Evolutionary conservation across 1,139 yeast genomes (phyloP).

Genomic region (Yamadazyma siamensis): DNA sequence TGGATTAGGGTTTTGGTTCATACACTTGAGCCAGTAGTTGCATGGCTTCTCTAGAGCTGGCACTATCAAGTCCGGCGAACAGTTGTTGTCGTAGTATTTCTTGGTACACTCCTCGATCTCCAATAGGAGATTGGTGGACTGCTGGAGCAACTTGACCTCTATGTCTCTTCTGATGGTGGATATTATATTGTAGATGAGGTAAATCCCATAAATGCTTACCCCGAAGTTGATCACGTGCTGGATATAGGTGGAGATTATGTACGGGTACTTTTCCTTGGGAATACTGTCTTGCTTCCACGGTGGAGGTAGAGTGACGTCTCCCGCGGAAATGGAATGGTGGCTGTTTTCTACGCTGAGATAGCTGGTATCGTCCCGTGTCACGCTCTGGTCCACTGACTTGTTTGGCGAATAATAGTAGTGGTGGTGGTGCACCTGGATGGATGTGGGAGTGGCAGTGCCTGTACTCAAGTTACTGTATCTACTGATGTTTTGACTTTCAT

Average conservation of each 20-base stretch:
- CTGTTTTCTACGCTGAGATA: conserved; percentile 8
- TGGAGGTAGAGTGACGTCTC: conserved; percentile 30
- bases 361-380: conserved; percentile 6
- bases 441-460: conserved; percentile 7
- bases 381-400: conserved; percentile 4
- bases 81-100: conserved; percentile 51
- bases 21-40: conserved; percentile 59
- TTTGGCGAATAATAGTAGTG: conserved; percentile 16
- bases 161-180: conserved; percentile 53
- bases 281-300: conserved; percentile 44
- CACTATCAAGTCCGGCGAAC: conserved; percentile 53
- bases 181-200: conserved; percentile 40
- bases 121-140: conserved; percentile 31
- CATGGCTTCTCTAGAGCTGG: conserved; percentile 61
- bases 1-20: conserved; percentile 54
- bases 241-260: conserved; percentile 54
- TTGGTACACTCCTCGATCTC: conserved; percentile 49
- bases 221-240: conserved; percentile 49
- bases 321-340: neutral
- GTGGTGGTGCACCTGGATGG: conserved; percentile 16
- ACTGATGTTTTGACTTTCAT: conserved; percentile 2
- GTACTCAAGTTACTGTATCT: conserved; percentile 4
- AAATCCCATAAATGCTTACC: conserved; percentile 41
- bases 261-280: conserved; percentile 44
- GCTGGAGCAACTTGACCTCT: conserved; percentile 40